Conservation (phyloP, 108 stramenopile species). For the Schizochytrium sp. region DNA sequence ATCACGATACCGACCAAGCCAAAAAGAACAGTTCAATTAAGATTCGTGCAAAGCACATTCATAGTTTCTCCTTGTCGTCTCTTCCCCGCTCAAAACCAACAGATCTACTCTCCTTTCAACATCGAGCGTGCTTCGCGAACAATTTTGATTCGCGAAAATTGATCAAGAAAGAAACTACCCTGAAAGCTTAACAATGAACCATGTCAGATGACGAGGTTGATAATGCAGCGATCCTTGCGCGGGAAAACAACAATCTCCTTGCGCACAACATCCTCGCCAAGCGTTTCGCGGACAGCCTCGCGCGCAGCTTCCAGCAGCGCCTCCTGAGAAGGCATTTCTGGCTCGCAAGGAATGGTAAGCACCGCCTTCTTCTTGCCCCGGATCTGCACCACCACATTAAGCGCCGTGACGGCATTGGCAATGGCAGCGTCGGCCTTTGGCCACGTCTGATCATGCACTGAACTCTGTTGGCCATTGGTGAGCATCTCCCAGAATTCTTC, state of each 20-base stretch:
- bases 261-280: background rate
- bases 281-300: background rate
- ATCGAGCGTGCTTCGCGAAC: too few relatives aligned
- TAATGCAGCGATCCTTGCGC: background rate
- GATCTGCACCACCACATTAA: conserved; percentile 81
- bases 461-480: conserved; percentile 53
- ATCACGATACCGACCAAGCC: background rate
- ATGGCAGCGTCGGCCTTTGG: conserved; percentile 77
- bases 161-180: too few relatives aligned
- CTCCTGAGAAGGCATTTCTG: conserved; percentile 19
- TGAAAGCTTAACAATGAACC: too few relatives aligned
- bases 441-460: conserved; percentile 84
- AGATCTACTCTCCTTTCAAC: too few relatives aligned
- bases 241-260: background rate
- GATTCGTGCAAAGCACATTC: too few relatives aligned
- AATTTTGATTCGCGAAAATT: too few relatives aligned
- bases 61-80: too few relatives aligned
- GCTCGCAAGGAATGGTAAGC: conserved; percentile 72
- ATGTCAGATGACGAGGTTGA: background rate
- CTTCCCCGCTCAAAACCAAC: too few relatives aligned
- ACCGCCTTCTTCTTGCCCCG: conserved; percentile 88
- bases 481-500: conserved; percentile 93
- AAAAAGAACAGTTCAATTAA: too few relatives aligned
- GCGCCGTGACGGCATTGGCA: conserved; percentile 68
- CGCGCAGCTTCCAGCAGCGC: background rate